These are phyloP conservation scores for Andrographis paniculata DNA, from an alignment of 305 asterid genomes.

Conservation along the genomic window DNA sequence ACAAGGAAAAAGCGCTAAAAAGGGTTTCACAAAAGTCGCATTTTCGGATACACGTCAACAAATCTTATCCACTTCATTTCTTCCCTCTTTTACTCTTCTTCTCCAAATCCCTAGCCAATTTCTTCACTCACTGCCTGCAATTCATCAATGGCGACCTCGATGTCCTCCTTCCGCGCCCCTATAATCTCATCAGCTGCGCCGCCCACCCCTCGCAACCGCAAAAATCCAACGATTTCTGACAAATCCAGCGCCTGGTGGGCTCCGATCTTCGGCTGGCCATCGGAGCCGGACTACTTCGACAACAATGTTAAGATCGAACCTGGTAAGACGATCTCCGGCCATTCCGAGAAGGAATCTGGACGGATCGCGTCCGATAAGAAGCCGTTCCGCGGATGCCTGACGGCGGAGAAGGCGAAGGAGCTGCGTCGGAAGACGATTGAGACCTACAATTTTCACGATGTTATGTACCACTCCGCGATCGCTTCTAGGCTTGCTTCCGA, in stretches of 20 bases:
- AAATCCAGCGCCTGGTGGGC: not conserved
- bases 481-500: constrained; percentile 1
- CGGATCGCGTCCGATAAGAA: not conserved
- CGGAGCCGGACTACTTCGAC: not conserved
- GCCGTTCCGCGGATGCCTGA: not conserved
- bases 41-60: no score
- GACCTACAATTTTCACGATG: not conserved
- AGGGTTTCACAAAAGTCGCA: no score
- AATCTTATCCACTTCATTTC: no score
- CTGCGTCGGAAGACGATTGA: not conserved
- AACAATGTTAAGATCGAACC: not conserved
- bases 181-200: not conserved
- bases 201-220: not conserved
- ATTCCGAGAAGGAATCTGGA: not conserved
- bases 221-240: not conserved
- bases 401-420: constrained; percentile 1
- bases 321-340: not conserved
- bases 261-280: not conserved
- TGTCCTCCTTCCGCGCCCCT: not conserved
- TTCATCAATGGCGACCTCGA: not conserved
- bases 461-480: constrained; percentile 3
- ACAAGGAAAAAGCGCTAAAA: no score
- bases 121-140: no score
- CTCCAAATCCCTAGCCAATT: no score
- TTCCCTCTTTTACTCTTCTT: no score